Evolutionary conservation across 768 basidiomycete genomes (phyloP).

Genomic region (Clitopilus passeckerianus): DNA sequence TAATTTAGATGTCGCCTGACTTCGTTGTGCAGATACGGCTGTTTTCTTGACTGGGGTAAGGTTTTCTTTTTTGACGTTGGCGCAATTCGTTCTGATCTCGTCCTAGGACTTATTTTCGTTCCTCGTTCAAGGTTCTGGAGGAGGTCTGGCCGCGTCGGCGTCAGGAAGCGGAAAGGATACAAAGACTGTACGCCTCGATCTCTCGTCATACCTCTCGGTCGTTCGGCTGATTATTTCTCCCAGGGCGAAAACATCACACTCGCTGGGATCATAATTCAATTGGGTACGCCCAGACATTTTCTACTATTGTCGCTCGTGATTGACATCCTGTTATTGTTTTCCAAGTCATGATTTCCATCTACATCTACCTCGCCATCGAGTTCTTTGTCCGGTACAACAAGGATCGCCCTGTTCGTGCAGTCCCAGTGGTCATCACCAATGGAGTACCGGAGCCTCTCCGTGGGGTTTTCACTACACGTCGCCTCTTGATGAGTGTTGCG

Average conservation of each 20-base stretch:
- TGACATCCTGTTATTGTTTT: background rate
- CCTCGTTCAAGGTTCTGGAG: conserved; percentile 59
- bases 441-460: conserved; percentile 1
- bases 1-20: conserved; percentile 1
- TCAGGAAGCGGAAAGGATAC: conserved; percentile 6
- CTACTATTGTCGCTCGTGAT: no score
- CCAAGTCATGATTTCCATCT: conserved; percentile 38
- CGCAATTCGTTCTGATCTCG: no score
- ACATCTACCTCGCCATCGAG: conserved; percentile 34
- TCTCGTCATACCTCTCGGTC: background rate
- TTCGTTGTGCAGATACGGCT: conserved; percentile 25
- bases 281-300: conserved; percentile 23
- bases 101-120: conserved; percentile 51
- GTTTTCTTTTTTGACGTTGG: background rate
- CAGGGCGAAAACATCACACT: conserved; percentile 41
- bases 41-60: conserved; percentile 33
- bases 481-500: conserved; percentile 9
- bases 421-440: background rate
- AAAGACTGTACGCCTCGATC: conserved; percentile 8
- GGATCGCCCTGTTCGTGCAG: conserved; percentile 26
- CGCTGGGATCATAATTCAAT: conserved; percentile 58
- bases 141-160: conserved; percentile 44
- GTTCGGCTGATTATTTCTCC: background rate
- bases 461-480: background rate
- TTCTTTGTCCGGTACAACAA: conserved; percentile 36